These are phyloP conservation scores for Phytophthora sojae DNA, from an alignment of 352 stramenopile species.

Conservation along the genomic window DNA sequence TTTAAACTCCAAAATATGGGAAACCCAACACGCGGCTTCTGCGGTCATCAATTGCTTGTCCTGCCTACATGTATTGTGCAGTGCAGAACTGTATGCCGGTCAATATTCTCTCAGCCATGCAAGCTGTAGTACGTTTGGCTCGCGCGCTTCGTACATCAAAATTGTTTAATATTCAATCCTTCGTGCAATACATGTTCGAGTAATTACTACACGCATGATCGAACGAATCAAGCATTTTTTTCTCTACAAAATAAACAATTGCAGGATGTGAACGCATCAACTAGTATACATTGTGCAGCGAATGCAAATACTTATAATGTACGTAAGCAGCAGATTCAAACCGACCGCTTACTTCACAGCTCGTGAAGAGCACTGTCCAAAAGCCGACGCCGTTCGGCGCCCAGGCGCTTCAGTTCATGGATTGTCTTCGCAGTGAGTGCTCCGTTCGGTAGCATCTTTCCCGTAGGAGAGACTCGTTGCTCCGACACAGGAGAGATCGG, in stretches of 20 bases:
- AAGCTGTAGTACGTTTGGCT: no score
- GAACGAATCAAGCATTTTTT: no score
- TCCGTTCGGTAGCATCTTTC: slow-evolving; percentile 10
- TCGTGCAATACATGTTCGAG: no score
- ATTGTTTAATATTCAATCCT: no score
- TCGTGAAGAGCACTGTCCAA: slow-evolving; percentile 37
- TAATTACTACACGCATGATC: neutral
- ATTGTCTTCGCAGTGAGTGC: slow-evolving; percentile 13
- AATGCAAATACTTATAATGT: slow-evolving; percentile 13
- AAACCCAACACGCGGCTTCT: no score
- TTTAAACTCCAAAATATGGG: neutral
- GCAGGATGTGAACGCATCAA: slow-evolving; percentile 3
- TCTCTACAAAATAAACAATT: neutral
- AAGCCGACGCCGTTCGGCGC: slow-evolving; percentile 28
- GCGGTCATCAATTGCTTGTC: no score
- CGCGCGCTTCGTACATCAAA: no score
- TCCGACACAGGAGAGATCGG: slow-evolving; percentile 5
- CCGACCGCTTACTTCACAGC: slow-evolving; percentile 13
- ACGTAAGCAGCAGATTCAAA: neutral
- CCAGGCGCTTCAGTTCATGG: slow-evolving; percentile 30
- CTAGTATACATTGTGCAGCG: slow-evolving; percentile 17
- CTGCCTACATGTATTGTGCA: no score
- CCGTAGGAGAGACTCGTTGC: neutral
- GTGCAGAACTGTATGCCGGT: no score
- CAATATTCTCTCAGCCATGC: no score